phyloP scores from a whole-genome alignment of 192 early-diverging fungal genomes.

The Entomortierella parvispora region DNA sequence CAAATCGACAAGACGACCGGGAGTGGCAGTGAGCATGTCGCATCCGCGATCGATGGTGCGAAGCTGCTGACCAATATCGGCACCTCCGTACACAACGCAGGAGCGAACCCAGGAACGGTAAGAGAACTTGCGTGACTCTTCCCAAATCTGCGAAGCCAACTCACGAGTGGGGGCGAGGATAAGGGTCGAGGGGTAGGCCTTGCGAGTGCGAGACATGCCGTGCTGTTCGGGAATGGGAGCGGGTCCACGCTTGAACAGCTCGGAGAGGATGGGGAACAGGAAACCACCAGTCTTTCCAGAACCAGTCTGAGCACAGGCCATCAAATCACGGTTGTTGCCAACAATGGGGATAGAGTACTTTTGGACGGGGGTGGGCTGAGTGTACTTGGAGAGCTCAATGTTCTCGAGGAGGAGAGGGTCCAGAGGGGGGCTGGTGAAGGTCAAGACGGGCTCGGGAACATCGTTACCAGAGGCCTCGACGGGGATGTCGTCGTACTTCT shows the following conservation, averaged over 20 bases:
- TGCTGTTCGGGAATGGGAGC: constrained; percentile 56
- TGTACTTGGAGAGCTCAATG: constrained; percentile 90
- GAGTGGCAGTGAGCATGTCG: constrained; percentile 94
- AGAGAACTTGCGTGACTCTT: constrained; percentile 87
- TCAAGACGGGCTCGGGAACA: constrained; percentile 70
- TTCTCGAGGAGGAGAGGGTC: constrained; percentile 90
- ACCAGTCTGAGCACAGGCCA: constrained; percentile 99
- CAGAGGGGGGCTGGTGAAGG: constrained; percentile 71
- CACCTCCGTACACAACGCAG: constrained; percentile 96
- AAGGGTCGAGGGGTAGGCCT: constrained; percentile 79
- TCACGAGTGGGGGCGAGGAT: constrained; percentile 96
- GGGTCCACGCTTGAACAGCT: constrained; percentile 88
- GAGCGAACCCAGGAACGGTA: constrained; percentile 93
- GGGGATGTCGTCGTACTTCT: constrained; percentile 98
- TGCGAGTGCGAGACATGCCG: constrained; percentile 73
- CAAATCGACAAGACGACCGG: constrained; percentile 94
- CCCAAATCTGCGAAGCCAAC: constrained; percentile 93
- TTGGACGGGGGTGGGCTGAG: constrained; percentile 96
- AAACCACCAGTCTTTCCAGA: constrained; percentile 97
- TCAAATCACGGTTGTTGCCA: constrained; percentile 87
- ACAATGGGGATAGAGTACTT: constrained; percentile 92
- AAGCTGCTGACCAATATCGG: constrained; percentile 89
- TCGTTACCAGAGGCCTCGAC: constrained; percentile 87
- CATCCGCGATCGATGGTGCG: constrained; percentile 92
- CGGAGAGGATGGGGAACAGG: constrained; percentile 94